A percentile compares a stretch with the other conserved stretches of the same genome.
phyloP scores from a whole-genome alignment of 805 yeast genomes.

The Candida endomychidarum region DNA sequence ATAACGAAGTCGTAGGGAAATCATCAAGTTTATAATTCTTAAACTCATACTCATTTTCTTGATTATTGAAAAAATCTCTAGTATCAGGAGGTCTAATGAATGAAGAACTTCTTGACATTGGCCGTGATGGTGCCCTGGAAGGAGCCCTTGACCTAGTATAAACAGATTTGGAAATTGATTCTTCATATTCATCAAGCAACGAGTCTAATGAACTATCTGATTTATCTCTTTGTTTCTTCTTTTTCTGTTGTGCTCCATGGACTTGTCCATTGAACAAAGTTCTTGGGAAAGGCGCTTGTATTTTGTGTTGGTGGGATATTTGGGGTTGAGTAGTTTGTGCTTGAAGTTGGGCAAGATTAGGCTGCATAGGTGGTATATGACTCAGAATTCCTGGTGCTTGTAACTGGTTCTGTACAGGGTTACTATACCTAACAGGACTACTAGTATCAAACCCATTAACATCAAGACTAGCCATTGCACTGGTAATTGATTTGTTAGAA shows the following conservation, averaged over 20 bases:
- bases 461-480: slow-evolving; percentile 33
- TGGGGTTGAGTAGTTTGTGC: background rate
- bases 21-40: slow-evolving; percentile 14
- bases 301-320: too few species aligned
- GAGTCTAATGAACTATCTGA: slow-evolving; percentile 39
- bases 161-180: slow-evolving; percentile 33
- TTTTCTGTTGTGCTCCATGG: background rate
- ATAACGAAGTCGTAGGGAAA: slow-evolving; percentile 36
- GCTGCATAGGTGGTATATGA: too few species aligned
- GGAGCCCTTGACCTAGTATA: slow-evolving; percentile 25
- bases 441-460: slow-evolving; percentile 13
- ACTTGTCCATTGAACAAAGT: background rate
- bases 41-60: background rate
- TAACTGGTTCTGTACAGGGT: too few species aligned
- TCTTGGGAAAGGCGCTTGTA: background rate
- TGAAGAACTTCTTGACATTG: slow-evolving; percentile 17
- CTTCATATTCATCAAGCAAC: slow-evolving; percentile 45
- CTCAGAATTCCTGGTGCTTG: too few species aligned
- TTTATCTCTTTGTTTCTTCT: slow-evolving; percentile 11
- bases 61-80: background rate
- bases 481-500: slow-evolving; percentile 25
- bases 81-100: slow-evolving; percentile 12
- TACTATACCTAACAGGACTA: background rate
- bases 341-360: too few species aligned
- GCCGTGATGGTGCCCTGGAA: slow-evolving; percentile 30